Evolutionary conservation across 2,329 filamentous ascomycete species (phyloP).

Genomic region (Fusarium nelsonii): DNA sequence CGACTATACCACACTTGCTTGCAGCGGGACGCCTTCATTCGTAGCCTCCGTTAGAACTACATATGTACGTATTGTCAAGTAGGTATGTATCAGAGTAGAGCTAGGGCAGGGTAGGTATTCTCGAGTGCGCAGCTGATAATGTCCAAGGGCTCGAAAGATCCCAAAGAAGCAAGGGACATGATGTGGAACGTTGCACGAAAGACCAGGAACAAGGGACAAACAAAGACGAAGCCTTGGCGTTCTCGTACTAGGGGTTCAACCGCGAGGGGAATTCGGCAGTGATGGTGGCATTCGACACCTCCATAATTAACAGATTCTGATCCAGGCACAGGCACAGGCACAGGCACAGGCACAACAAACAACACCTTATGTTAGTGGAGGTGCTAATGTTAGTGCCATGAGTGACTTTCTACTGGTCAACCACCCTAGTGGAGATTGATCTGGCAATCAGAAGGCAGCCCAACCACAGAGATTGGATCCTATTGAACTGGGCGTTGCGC

Average conservation of each 20-base stretch:
- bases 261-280: slow-evolving; percentile 21
- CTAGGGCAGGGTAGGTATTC: neutral
- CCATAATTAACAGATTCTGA: neutral
- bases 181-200: slow-evolving; percentile 33
- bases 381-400: neutral
- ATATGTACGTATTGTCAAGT: neutral
- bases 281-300: slow-evolving; percentile 10
- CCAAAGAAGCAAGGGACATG: slow-evolving; percentile 39
- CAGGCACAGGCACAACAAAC: slow-evolving; percentile 1
- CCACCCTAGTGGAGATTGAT: too few relatives aligned
- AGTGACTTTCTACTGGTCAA: neutral
- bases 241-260: slow-evolving; percentile 21
- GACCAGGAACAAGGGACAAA: slow-evolving; percentile 40
- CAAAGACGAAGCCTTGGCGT: slow-evolving; percentile 22
- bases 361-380: neutral
- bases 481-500: neutral
- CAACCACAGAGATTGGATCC: neutral
- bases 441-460: neutral
- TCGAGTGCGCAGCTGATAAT: slow-evolving; percentile 22
- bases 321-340: slow-evolving; percentile 11
- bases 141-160: slow-evolving; percentile 24
- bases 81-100: slow-evolving; percentile 10
- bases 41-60: neutral
- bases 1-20: slow-evolving; percentile 3
- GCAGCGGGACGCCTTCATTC: neutral